Evolutionary conservation across 352 stramenopile genomes (phyloP).

Genomic region (Globisporangium recalcitrans): DNA sequence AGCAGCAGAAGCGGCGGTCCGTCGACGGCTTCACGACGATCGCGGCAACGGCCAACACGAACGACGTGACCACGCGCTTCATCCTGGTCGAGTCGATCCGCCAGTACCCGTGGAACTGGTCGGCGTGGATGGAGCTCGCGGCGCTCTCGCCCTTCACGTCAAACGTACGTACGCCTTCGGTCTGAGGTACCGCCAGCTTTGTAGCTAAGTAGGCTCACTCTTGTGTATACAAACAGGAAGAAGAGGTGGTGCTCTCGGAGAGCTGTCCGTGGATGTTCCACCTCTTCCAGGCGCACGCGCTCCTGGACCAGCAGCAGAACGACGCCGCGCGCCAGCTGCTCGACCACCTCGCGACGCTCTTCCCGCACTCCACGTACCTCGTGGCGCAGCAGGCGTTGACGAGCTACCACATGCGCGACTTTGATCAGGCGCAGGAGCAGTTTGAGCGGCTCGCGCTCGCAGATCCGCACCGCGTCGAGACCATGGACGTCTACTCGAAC

Average conservation of each 20-base stretch:
- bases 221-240: slow-evolving; percentile 31
- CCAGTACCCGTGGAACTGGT: slow-evolving; percentile 92
- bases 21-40: slow-evolving; percentile 18
- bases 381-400: slow-evolving; percentile 68
- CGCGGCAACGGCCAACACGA: slow-evolving; percentile 18
- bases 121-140: slow-evolving; percentile 94
- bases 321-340: slow-evolving; percentile 55
- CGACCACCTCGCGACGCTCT: slow-evolving; percentile 39
- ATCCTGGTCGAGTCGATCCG: slow-evolving; percentile 71
- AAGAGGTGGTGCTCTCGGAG: slow-evolving; percentile 43
- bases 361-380: slow-evolving; percentile 70
- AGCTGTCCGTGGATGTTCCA: slow-evolving; percentile 79
- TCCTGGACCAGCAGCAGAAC: slow-evolving; percentile 78
- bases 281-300: slow-evolving; percentile 76
- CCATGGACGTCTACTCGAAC: slow-evolving; percentile 85
- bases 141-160: slow-evolving; percentile 61
- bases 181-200: too few relatives aligned
- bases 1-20: slow-evolving; percentile 21
- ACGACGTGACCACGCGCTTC: slow-evolving; percentile 53
- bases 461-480: slow-evolving; percentile 75
- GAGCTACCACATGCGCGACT: slow-evolving; percentile 82
- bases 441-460: slow-evolving; percentile 57
- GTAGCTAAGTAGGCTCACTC: background rate
- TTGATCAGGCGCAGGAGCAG: slow-evolving; percentile 70
- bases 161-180: slow-evolving; percentile 9